Evolutionary conservation across 2,329 filamentous ascomycete genomes (phyloP), one percentile per base, ranked within the genome.

Genomic region (Chaetomiaceae sp.): DNA sequence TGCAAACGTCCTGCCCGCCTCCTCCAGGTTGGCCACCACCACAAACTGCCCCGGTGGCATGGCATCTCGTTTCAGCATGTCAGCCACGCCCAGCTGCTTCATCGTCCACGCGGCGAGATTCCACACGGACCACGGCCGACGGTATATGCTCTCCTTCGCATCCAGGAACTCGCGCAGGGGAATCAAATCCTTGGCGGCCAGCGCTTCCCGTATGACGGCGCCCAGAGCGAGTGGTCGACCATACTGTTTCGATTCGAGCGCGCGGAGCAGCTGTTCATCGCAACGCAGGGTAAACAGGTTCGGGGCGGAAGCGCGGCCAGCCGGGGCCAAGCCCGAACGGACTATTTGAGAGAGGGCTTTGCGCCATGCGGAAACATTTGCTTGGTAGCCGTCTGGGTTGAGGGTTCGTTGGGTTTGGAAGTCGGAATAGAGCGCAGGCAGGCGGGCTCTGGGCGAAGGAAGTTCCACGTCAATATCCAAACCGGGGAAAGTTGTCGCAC

Each of bases 141-240:
- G 71, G 60, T 90, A 90, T 52, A 95, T 80, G 66, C 81, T 91
- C 46, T 83, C 78, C 43, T 74, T 75, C 2, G 76, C 71, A 4
- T 60, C 62, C 44, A 85, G 64, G 58, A 95, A 98, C 9, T 84
- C 75, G 12, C 77, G 68, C 10, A 91, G 59, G 0, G 84, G 79
- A 11, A 95, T 71, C 64, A 95, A 77, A 36, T 84, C 81, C 38
- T 75, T 80, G 35, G 74, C 78, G 42, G 75, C 71, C 1, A 93
- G 68, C 0, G 86, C 86, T 58, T 97, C 91, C 24, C 69, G 68
- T 39, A 97, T 71, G 5, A 90, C 93, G 3, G 83, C 79, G 1
- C 85, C 85, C 1, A 98, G 70, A 3, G 86, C 88, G 9, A 91
- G 74, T 2, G 93, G 93, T 37, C 83, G 78, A 2, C 93, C 93